These are phyloP conservation scores for Solanum tarijense DNA, from an alignment of 257 asterid species.

Conservation along the genomic window DNA sequence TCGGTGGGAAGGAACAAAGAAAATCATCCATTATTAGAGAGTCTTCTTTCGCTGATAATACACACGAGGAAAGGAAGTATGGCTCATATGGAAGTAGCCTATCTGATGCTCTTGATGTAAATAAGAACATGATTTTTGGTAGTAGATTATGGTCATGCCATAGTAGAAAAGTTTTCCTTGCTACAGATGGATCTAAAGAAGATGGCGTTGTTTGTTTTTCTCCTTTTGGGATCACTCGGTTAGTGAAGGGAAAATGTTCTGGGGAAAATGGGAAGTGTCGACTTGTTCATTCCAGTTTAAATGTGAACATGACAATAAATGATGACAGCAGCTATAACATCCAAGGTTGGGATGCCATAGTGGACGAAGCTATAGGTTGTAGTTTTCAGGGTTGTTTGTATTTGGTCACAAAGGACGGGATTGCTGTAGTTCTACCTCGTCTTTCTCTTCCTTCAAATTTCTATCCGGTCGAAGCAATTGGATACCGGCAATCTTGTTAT, in stretches of 20 bases:
- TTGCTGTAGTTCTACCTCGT: constrained; percentile 84
- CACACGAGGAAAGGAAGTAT: constrained; percentile 16
- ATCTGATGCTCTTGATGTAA: constrained; percentile 21
- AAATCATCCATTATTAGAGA: constrained; percentile 10
- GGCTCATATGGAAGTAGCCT: constrained; percentile 16
- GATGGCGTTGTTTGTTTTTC: constrained; percentile 68
- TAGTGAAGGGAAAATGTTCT: constrained; percentile 30
- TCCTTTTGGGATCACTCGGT: constrained; percentile 84
- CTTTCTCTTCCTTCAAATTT: constrained; percentile 54
- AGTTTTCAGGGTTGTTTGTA: constrained; percentile 60
- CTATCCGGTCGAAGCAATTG: constrained; percentile 71
- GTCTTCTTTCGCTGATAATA: constrained; percentile 12
- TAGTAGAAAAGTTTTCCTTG: constrained; percentile 54
- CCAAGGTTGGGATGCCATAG: constrained; percentile 46
- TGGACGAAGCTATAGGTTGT: constrained; percentile 72
- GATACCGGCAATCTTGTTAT: constrained; percentile 38
- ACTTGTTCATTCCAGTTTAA: constrained; percentile 57
- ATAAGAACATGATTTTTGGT: constrained; percentile 24
- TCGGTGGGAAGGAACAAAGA: constrained; percentile 14
- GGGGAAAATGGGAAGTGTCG: constrained; percentile 33
- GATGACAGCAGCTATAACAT: constrained; percentile 34
- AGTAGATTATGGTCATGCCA: constrained; percentile 29
- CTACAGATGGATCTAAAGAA: constrained; percentile 36
- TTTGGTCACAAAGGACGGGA: constrained; percentile 66
- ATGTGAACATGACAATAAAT: constrained; percentile 29